These are phyloP conservation scores for Dipodascus albidus DNA, from an alignment of 805 yeast species.

Conservation along the genomic window DNA sequence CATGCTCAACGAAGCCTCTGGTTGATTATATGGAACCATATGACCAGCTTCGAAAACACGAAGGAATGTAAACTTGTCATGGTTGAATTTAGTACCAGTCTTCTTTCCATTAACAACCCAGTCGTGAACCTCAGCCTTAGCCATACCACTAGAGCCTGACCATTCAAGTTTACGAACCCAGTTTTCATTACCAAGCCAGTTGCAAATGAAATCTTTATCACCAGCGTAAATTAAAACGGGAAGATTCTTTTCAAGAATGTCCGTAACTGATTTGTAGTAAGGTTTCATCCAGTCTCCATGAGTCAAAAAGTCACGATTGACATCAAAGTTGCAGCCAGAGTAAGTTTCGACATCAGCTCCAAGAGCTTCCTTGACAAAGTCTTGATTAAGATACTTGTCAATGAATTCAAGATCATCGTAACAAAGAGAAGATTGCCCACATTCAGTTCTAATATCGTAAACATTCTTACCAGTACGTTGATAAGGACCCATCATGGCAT, in stretches of 20 bases:
- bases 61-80: constrained; percentile 64
- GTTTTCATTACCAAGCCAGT: constrained; percentile 89
- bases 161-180: constrained; percentile 73
- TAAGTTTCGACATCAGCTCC: constrained; percentile 85
- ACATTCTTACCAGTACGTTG: constrained; percentile 80
- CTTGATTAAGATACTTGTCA: constrained; percentile 67
- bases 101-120: constrained; percentile 35
- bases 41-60: constrained; percentile 88
- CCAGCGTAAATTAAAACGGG: constrained; percentile 92
- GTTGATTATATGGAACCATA: constrained; percentile 91
- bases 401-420: constrained; percentile 69
- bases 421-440: constrained; percentile 57
- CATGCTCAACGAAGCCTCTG: constrained; percentile 66
- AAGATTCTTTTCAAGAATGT: constrained; percentile 55
- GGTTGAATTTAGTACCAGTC: constrained; percentile 64
- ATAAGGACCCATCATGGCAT: constrained; percentile 69
- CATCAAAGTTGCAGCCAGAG: constrained; percentile 70
- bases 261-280: constrained; percentile 59
- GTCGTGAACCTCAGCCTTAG: constrained; percentile 25
- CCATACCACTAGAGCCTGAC: constrained; percentile 45
- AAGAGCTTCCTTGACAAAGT: constrained; percentile 63
- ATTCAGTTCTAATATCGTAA: constrained; percentile 77
- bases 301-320: constrained; percentile 72
- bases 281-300: constrained; percentile 93
- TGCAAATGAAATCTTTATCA: constrained; percentile 91